Conservation (phyloP, 768 basidiomycete species). For the Boletus subparvulus region DNA sequence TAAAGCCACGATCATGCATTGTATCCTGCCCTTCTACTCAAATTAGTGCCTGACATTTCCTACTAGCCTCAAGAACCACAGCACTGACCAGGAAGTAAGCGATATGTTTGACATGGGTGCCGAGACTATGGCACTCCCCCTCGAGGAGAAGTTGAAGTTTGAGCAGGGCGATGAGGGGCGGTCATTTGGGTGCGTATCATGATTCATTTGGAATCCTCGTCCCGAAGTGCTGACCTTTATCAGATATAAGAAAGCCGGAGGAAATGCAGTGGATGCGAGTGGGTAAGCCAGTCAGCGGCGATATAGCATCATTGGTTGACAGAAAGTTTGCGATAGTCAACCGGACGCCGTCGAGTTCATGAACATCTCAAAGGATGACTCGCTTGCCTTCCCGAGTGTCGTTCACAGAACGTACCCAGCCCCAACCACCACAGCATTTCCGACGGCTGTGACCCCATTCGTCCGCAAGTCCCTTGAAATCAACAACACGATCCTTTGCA, state of each 20-base stretch:
- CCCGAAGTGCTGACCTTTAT: not conserved
- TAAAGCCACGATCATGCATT: not conserved
- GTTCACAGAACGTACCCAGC: slow-evolving; percentile 57
- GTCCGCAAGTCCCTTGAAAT: slow-evolving; percentile 56
- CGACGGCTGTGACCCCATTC: slow-evolving; percentile 51
- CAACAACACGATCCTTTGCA: slow-evolving; percentile 49
- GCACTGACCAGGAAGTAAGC: slow-evolving; percentile 34
- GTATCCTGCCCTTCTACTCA: not conserved
- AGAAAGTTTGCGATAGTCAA: not conserved
- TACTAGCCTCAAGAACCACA: slow-evolving; percentile 45
- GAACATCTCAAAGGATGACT: slow-evolving; percentile 70
- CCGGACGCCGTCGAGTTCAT: slow-evolving; percentile 62
- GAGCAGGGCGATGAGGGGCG: slow-evolving; percentile 43
- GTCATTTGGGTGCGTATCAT: slow-evolving; percentile 37
- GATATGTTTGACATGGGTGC: slow-evolving; percentile 45
- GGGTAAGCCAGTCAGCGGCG: slow-evolving; percentile 34
- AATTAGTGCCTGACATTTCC: not conserved
- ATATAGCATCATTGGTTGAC: not conserved
- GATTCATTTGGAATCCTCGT: not conserved
- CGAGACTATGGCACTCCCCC: slow-evolving; percentile 39
- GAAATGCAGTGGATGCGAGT: slow-evolving; percentile 58
- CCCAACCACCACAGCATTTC: slow-evolving; percentile 51
- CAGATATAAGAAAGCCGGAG: slow-evolving; percentile 62
- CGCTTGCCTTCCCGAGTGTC: slow-evolving; percentile 53
- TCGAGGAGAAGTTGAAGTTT: slow-evolving; percentile 43